Evolutionary conservation across 179 eudicot genomes (phyloP), one percentile per base, ranked within the genome.

Genomic region (Beta lomatogona): DNA sequence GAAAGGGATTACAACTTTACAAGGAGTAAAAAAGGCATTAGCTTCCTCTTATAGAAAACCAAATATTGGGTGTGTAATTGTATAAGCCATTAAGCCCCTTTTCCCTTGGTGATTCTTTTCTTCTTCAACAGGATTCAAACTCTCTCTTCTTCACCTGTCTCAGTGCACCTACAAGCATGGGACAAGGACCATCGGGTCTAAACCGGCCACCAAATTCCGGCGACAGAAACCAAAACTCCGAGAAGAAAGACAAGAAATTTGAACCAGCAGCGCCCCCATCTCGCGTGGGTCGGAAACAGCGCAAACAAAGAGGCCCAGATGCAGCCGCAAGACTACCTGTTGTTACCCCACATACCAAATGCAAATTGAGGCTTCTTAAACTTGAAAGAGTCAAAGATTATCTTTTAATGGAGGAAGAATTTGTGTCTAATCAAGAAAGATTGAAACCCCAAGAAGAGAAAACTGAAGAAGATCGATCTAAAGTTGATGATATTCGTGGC

Each of bases 371-470:
- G 61, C 87, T 94, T 0, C 77, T 91, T 8, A 94, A 94, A 75
- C 89, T 94, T 7, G 97, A 94, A 13, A 80, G 98, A 7, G 86
- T 94, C 59, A 93, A 94, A 73, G 98, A 94, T 59, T 94, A 91
- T 61, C 45, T 94, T 19, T n/a, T 94, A 48, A 91, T 91, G 98
- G 95, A 93, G 76, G 95, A 91, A 65, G 98, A 94, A 73, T 94
- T 94, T 76, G 98, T 94, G 25, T 78, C 95, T 1, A 92, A 92
- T 76, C 98, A 94, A 82, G 98, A 92, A 84, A 54, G 95, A 31
- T 77, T 93, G 74, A 93, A 89, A 84, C 97, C 97, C 0, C 95
- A 90, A 67, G 98, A 94, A 82, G 98, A 93, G 87, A 94, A 89
- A 84, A 90, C 90, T 6, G 97, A 93, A 77, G 98, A 94, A 86